Base-by-base conservation (phyloP, 352 stramenopile species). In the Phytophthora macrochlamydospora region DNA sequence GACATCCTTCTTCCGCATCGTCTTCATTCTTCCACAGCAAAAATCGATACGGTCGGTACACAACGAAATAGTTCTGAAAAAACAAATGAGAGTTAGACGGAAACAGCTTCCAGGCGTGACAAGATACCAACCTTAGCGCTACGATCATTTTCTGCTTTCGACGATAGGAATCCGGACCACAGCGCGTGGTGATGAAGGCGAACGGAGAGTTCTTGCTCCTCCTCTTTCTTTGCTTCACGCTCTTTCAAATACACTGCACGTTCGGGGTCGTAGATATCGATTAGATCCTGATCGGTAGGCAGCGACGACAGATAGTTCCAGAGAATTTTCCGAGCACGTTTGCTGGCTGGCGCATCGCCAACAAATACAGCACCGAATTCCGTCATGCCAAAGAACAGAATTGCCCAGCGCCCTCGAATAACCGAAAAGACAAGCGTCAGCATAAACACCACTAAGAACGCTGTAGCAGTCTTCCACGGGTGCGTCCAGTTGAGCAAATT, bases 401-500 rank as follows among this genome's bases (percentile, higher is more conserved):
- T 78, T 12, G 91, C 72, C 84, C 87, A 95, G 11, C 87, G 79
- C 1, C 81, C 81, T 33, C 78, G 84, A 33, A 95, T 61, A 32
- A 94, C 65, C 7, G 81, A 87, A 37, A 91, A 89, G 14, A 95
- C 57, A 3, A 94, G 31, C 11, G 76, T 63, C 33, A 75, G 73
- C 42, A 81, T 59, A 2, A 83, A 62, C 4, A 93, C 71, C 8
- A 76, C 70, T 8, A 59, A 62, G 32, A 94, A 90, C 32, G 87
- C 81, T 0, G 83, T 68, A 7, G 72, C 85, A 42, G 87, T 93
- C 58, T 95, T 95, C 87, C 87, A 95, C 30, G 87, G 87, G 53
- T 95, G 87, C 28, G 87, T 92, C 87, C 87, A 95, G 71, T 95
- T 95, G 57, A 95, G 78, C 7, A 95, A 49, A 54, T 94, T 94